Evolutionary conservation across 805 yeast genomes (phyloP).

Genomic region (Schwanniomyces sp.): DNA sequence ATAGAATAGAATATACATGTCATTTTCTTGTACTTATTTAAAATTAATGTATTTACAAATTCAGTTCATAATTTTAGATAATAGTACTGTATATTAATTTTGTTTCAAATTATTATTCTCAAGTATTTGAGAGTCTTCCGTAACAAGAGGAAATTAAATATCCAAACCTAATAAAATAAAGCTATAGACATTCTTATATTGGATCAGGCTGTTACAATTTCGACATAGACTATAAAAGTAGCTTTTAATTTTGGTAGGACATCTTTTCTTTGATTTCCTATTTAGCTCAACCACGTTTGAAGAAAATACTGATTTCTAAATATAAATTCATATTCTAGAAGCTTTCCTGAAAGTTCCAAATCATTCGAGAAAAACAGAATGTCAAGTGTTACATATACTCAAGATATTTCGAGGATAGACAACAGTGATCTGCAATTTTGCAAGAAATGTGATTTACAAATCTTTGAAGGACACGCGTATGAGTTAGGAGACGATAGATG

Average conservation of each 20-base stretch:
- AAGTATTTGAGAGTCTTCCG: not conserved
- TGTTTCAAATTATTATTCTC: not conserved
- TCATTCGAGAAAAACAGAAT: not conserved
- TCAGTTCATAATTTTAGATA: not conserved
- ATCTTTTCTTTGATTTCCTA: not conserved
- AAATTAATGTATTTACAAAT: not conserved
- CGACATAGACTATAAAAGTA: not conserved
- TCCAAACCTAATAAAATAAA: not conserved
- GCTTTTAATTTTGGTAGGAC: not conserved
- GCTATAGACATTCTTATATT: not conserved
- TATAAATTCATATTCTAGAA: not conserved
- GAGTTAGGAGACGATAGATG: slow-evolving; percentile 93
- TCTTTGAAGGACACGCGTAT: slow-evolving; percentile 90
- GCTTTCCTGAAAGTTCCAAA: not conserved
- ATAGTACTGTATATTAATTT: not conserved
- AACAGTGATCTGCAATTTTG: slow-evolving; percentile 25
- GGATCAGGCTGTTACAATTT: not conserved
- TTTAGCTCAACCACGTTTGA: not conserved
- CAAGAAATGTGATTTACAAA: slow-evolving; percentile 45
- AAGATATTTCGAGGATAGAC: slow-evolving; percentile 1
- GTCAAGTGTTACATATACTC: slow-evolving; percentile 1
- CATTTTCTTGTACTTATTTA: not conserved
- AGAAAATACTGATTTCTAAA: not conserved
- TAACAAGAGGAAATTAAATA: not conserved
- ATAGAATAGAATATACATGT: not conserved